These are phyloP conservation scores for Phytopythium cucurbitacearum DNA, from an alignment of 352 stramenopile species.

Conservation along the genomic window DNA sequence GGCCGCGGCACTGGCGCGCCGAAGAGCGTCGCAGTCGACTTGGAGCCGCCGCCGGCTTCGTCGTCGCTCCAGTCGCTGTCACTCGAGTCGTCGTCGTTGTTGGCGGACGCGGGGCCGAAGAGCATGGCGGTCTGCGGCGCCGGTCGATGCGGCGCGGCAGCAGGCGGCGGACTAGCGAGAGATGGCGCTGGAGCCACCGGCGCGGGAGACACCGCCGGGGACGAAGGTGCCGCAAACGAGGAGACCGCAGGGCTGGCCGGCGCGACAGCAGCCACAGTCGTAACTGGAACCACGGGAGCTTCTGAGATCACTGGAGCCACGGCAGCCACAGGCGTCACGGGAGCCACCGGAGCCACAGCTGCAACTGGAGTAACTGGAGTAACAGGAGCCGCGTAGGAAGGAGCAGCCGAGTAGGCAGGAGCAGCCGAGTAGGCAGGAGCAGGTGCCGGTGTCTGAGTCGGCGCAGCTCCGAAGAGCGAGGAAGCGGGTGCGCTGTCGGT, in stretches of 20 bases:
- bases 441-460: neutral
- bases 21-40: slow-evolving; percentile 26
- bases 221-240: slow-evolving; percentile 1
- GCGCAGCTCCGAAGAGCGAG: slow-evolving; percentile 23
- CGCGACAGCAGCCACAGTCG: neutral
- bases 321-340: neutral
- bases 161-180: slow-evolving; percentile 5
- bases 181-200: slow-evolving; percentile 1
- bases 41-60: slow-evolving; percentile 22
- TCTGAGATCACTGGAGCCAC: too few relatives aligned
- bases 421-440: neutral
- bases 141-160: neutral
- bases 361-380: neutral
- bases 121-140: slow-evolving; percentile 19
- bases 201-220: slow-evolving; percentile 4
- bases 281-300: slow-evolving; percentile 1
- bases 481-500: slow-evolving; percentile 13
- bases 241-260: slow-evolving; percentile 3
- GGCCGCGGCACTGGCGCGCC: slow-evolving; percentile 17
- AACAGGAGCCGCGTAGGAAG: slow-evolving; percentile 1
- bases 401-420: neutral
- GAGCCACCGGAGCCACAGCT: neutral
- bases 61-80: slow-evolving; percentile 72
- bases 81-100: slow-evolving; percentile 46
- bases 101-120: slow-evolving; percentile 24